Base-by-base conservation (phyloP, 2,329 filamentous ascomycete species). In the Apiospora pterosperma region DNA sequence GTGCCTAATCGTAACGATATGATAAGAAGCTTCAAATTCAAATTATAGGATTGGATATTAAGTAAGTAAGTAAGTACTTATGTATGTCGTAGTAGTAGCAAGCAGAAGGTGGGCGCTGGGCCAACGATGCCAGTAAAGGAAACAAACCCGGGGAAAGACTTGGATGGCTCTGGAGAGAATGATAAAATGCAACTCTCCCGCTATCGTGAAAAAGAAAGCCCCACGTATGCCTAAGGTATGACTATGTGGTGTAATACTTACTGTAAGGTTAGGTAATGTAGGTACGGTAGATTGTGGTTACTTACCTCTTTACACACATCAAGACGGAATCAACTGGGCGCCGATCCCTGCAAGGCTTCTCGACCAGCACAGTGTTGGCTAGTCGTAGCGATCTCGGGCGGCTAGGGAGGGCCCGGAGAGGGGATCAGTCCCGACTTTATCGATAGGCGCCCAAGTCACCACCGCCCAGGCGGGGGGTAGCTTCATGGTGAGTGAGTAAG, bases 131-230 rank as follows among this genome's bases (percentile, higher is more conserved):
- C 48, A 34, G 48, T 34, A n/a, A 28, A 11, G n/a, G 48, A 21
- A n/a, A n/a, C 48, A 55, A 28, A 23, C 11, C 21, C 11, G 25
- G 48, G 28, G 25, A n/a, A 55, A 10, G 28, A 34, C 48, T n/a
- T 10, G 28, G 5, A 55, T 11, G 28, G n/a, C 16, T n/a, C 48
- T 55, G 16, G 48, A 10, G 28, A 34, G 28, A 34, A 28, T 2
- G 34, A n/a, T 28, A 55, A 55, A 31, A 34, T 21, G 48, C 48
- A 28, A 55, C 14, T 34, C 28, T 55, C 14, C 16, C 14, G 19
- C 28, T 55, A 55, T 55, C 48, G 48, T 28, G 48, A 55, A 55
- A 34, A 55, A 55, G 48, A 55, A 55, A 55, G 48, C 48, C 48
- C 48, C 48, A 28, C 48, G 48, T 55, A 55, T 34, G 48, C 28